Evolutionary conservation across 202 grass and related monocot species (phyloP).

Genomic region (Zoysia matrella): DNA sequence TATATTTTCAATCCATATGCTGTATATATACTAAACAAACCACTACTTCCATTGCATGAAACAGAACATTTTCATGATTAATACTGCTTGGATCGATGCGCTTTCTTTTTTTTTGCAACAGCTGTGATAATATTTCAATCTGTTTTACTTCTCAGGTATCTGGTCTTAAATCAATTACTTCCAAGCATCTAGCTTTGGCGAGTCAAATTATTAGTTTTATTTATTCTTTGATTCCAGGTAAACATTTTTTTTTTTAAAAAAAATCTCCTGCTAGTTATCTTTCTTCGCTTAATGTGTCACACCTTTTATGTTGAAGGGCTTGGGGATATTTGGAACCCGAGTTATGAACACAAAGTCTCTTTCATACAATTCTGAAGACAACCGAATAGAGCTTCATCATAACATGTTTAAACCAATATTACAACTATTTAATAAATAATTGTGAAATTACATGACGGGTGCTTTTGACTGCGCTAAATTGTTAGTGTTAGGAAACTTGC

Average conservation of each 20-base stretch:
- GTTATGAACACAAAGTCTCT: slow-evolving; percentile 24
- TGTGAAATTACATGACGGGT: neutral
- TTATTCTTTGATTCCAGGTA: slow-evolving; percentile 93
- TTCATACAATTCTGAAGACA: neutral
- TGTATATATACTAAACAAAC: slow-evolving; percentile 10
- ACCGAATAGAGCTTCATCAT: neutral
- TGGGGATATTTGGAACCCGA: neutral
- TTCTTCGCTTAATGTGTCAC: neutral
- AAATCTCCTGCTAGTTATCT: slow-evolving; percentile 6
- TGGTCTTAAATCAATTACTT: slow-evolving; percentile 98
- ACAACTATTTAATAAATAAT: neutral
- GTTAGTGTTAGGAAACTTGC: neutral
- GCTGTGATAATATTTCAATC: slow-evolving; percentile 10
- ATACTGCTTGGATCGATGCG: slow-evolving; percentile 2
- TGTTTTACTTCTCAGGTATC: slow-evolving; percentile 72
- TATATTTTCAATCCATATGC: slow-evolving; percentile 8
- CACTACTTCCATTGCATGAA: neutral
- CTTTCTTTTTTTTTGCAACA: neutral
- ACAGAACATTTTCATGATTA: slow-evolving; percentile 18
- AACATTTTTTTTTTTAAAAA: slow-evolving; percentile 10
- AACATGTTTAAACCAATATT: neutral
- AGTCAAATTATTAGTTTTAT: slow-evolving; percentile 98
- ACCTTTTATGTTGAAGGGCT: slow-evolving; percentile 7
- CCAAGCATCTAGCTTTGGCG: slow-evolving; percentile 97
- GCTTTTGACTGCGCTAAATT: neutral